phyloP scores from a whole-genome alignment of 257 asterid genomes.

The Penstemon davidsonii region DNA sequence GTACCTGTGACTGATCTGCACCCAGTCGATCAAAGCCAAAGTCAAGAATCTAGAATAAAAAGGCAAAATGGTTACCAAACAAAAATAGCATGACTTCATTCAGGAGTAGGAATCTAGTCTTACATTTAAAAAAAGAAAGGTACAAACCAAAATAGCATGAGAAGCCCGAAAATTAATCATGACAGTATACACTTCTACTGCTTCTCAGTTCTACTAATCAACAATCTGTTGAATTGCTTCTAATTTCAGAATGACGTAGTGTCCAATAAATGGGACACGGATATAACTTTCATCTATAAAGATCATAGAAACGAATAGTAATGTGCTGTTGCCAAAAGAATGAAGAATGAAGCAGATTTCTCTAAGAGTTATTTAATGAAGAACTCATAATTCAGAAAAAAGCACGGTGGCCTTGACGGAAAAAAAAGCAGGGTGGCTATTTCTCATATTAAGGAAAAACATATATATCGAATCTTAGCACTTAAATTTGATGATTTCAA shows the following conservation, averaged over 20 bases:
- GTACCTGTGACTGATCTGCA: constrained; percentile 92
- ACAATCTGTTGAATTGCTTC: background rate
- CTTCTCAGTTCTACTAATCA: background rate
- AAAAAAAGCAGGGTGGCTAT: background rate
- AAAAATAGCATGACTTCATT: constrained; percentile 24
- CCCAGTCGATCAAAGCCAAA: constrained; percentile 96
- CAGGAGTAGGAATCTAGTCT: constrained; percentile 21
- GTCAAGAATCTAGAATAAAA: constrained; percentile 77
- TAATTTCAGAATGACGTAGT: constrained; percentile 8
- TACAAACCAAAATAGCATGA: constrained; percentile 5
- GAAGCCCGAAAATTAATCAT: constrained; percentile 22
- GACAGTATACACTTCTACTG: constrained; percentile 7
- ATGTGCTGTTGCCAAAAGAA: constrained; percentile 4
- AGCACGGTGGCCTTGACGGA: too few relatives aligned
- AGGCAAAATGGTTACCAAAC: constrained; percentile 29
- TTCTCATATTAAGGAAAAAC: constrained; percentile 7
- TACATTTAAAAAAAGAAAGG: constrained; percentile 1
- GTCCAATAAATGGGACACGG: constrained; percentile 18
- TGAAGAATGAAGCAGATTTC: background rate
- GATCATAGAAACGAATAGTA: background rate
- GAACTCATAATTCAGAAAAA: constrained; percentile 12
- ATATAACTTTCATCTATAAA: constrained; percentile 13
- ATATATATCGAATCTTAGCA: constrained; percentile 8
- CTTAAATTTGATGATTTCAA: background rate
- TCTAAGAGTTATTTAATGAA: background rate